These are phyloP conservation scores for Cladophialophora exuberans DNA, from an alignment of 2,329 filamentous ascomycete species.

Conservation along the genomic window DNA sequence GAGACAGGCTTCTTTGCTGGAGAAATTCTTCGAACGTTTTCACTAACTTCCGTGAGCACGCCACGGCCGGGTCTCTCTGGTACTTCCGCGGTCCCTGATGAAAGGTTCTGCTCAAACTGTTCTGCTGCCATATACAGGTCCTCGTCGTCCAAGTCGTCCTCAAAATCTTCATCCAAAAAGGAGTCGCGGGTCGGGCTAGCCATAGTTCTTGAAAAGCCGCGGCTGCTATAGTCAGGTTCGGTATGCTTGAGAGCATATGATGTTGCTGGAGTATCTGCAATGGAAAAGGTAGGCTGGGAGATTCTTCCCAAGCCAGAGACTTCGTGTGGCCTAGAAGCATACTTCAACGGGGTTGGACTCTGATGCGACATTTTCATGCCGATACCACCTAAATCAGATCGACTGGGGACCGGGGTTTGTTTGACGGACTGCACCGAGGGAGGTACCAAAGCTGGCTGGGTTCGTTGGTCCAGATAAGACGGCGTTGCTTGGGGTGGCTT, in stretches of 20 bases:
- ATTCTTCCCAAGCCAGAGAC: not conserved
- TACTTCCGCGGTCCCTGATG: not conserved
- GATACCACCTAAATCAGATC: conserved; percentile 4
- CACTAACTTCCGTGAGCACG: conserved; percentile 29
- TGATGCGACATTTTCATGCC: not conserved
- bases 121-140: conserved; percentile 50
- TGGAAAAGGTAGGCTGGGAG: not conserved
- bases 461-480: not conserved
- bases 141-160: conserved; percentile 45
- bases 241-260: conserved; percentile 23
- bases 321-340: not conserved
- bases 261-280: not conserved
- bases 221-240: conserved; percentile 23
- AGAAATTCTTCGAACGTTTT: conserved; percentile 38
- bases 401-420: conserved; percentile 9
- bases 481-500: conserved; percentile 10
- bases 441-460: conserved; percentile 8
- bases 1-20: conserved; percentile 10
- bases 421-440: conserved; percentile 17
- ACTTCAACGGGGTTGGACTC: not conserved
- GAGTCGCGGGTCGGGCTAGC: conserved; percentile 39
- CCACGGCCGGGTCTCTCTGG: conserved; percentile 7
- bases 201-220: conserved; percentile 45
- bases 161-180: conserved; percentile 40
- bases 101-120: conserved; percentile 39